These are phyloP conservation scores for Exidia glandulosa DNA, from an alignment of 768 basidiomycete species.

Conservation along the genomic window DNA sequence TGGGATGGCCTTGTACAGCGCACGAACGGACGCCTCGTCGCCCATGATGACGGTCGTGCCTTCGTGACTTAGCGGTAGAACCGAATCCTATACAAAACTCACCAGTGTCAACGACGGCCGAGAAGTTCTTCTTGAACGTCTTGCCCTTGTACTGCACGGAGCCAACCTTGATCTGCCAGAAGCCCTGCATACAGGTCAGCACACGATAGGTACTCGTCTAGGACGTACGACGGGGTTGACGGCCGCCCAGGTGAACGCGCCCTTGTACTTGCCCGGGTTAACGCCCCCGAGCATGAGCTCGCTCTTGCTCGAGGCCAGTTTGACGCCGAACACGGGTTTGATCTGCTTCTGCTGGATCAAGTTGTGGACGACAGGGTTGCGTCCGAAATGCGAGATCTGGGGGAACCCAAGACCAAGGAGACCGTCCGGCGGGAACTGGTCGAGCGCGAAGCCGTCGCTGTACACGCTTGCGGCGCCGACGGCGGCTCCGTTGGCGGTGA, in stretches of 20 bases:
- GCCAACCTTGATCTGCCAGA: constrained; percentile 28
- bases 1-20: constrained; percentile 32
- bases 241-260: constrained; percentile 26
- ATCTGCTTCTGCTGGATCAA: constrained; percentile 10
- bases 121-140: background rate
- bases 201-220: background rate
- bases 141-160: constrained; percentile 10
- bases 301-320: constrained; percentile 27
- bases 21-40: constrained; percentile 26
- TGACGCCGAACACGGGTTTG: constrained; percentile 35
- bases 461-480: constrained; percentile 33
- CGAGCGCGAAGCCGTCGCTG: constrained; percentile 18
- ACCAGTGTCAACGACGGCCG: background rate
- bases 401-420: constrained; percentile 16
- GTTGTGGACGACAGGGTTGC: background rate
- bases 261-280: constrained; percentile 34
- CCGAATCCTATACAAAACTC: too few relatives aligned
- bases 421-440: constrained; percentile 25
- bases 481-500: background rate
- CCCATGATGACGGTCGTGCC: constrained; percentile 44
- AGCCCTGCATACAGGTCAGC: constrained; percentile 7
- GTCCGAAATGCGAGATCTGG: background rate
- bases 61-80: too few relatives aligned
- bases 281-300: constrained; percentile 49
- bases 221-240: constrained; percentile 16